phyloP scores from a whole-genome alignment of 1,284 basidiomycete genomes.

The Pyrrhoderma lamaoense region DNA sequence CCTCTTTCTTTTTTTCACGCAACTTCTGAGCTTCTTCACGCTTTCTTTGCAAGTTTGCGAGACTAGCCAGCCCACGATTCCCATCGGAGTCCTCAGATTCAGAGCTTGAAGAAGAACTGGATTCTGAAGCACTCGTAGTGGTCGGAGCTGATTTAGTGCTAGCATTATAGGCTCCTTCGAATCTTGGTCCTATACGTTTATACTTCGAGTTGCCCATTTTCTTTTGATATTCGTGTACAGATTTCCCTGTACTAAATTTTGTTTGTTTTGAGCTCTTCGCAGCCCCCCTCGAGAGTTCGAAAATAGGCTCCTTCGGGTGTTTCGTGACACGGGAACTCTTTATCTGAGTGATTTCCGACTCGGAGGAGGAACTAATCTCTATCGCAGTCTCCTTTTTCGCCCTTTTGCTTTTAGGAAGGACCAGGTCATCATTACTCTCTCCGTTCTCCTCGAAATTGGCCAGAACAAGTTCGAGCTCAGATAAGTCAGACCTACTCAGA shows the following conservation, averaged over 20 bases:
- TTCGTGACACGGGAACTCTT: background rate
- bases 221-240: background rate
- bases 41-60: background rate
- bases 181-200: conserved; percentile 2
- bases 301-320: background rate
- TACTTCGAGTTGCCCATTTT: background rate
- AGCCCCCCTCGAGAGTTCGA: background rate
- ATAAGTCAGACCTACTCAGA: conserved; percentile 40
- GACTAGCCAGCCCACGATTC: conserved; percentile 25
- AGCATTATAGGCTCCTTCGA: conserved; percentile 8
- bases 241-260: conserved; percentile 4
- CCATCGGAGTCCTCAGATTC: conserved; percentile 53
- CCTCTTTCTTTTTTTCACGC: background rate
- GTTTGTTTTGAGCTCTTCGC: conserved; percentile 10
- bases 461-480: conserved; percentile 51
- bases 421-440: conserved; percentile 35
- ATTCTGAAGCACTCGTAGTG: conserved; percentile 25
- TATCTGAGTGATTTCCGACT: background rate
- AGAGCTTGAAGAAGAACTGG: conserved; percentile 26
- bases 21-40: conserved; percentile 36
- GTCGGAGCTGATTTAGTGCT: background rate
- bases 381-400: background rate
- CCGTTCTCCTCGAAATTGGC: conserved; percentile 40
- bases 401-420: conserved; percentile 20
- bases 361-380: conserved; percentile 1